These are phyloP conservation scores for Plenodomus lindquistii DNA, from an alignment of 2,329 filamentous ascomycete genomes.

Conservation along the genomic window DNA sequence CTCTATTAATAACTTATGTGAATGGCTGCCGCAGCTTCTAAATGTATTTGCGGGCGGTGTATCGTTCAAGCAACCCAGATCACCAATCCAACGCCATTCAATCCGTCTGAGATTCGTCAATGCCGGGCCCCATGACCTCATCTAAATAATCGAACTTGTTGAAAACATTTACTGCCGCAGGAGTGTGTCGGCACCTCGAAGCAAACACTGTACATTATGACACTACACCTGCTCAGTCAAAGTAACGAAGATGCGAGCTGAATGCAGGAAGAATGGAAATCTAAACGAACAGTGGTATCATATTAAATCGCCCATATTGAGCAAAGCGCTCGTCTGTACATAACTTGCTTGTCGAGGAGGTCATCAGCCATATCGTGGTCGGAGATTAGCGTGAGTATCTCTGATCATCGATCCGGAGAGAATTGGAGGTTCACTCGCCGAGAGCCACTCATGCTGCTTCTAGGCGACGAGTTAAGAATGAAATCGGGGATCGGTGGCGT, in stretches of 20 bases:
- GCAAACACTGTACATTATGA: not conserved
- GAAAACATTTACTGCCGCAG: not conserved
- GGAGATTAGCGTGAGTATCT: not conserved
- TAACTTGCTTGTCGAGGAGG: too few relatives aligned
- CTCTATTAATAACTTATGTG: too few relatives aligned
- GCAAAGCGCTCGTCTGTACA: not conserved
- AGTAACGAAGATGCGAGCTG: not conserved
- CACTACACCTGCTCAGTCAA: not conserved
- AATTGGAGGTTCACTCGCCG: slow-evolving; percentile 34
- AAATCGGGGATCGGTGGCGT: slow-evolving; percentile 51
- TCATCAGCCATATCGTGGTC: too few relatives aligned
- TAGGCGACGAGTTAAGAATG: slow-evolving; percentile 46
- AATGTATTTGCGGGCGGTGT: too few relatives aligned
- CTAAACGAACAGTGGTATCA: not conserved
- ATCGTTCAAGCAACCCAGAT: too few relatives aligned
- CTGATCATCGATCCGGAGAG: slow-evolving; percentile 22
- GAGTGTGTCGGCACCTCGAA: not conserved
- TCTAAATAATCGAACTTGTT: not conserved
- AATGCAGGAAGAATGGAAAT: not conserved
- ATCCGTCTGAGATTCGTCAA: not conserved
- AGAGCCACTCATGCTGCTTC: slow-evolving; percentile 42
- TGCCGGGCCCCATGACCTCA: not conserved
- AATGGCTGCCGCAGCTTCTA: too few relatives aligned
- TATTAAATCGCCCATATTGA: not conserved
- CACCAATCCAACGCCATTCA: not conserved